Evolutionary conservation across 2,329 filamentous ascomycete species (phyloP).

Genomic region (Curvularia spicifera): DNA sequence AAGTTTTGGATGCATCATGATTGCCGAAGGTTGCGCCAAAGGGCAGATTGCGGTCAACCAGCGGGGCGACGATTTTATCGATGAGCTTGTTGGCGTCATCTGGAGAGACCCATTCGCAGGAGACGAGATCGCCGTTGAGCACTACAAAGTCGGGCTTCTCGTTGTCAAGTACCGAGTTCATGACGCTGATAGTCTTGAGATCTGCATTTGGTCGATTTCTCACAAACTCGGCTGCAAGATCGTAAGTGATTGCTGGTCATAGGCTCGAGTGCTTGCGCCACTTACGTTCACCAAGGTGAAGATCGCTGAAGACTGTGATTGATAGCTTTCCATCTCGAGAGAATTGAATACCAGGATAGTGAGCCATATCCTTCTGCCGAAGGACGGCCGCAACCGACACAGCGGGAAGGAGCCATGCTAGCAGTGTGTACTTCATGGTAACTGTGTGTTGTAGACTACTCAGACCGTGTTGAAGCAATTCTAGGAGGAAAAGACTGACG

Average conservation of each 20-base stretch:
- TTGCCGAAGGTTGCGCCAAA: constrained; percentile 77
- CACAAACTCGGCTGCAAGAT: constrained; percentile 16
- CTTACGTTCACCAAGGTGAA: constrained; percentile 73
- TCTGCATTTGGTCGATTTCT: constrained; percentile 56
- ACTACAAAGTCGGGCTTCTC: constrained; percentile 68
- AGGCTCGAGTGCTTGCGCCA: constrained; percentile 33
- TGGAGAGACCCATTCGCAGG: constrained; percentile 59
- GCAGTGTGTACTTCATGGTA: constrained; percentile 28
- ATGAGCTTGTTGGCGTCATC: constrained; percentile 28
- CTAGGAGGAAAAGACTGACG: background rate
- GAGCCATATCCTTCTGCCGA: constrained; percentile 5
- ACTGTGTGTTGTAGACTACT: constrained; percentile 1
- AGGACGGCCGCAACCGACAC: constrained; percentile 12
- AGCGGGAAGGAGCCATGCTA: constrained; percentile 21
- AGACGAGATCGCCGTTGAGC: constrained; percentile 74
- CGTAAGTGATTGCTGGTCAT: constrained; percentile 7
- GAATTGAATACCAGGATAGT: constrained; percentile 38
- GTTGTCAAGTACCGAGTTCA: constrained; percentile 63
- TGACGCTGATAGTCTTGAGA: constrained; percentile 62
- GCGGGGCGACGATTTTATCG: constrained; percentile 45
- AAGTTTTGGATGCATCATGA: constrained; percentile 60
- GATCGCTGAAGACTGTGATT: constrained; percentile 68
- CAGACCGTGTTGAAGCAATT: background rate
- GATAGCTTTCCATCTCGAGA: constrained; percentile 52
- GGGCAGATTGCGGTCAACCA: constrained; percentile 61